A percentile compares a stretch with the other conserved stretches of the same genome.
Conservation (phyloP, 176 grass and related monocot genomes). For the Tuctoria greenei region DNA sequence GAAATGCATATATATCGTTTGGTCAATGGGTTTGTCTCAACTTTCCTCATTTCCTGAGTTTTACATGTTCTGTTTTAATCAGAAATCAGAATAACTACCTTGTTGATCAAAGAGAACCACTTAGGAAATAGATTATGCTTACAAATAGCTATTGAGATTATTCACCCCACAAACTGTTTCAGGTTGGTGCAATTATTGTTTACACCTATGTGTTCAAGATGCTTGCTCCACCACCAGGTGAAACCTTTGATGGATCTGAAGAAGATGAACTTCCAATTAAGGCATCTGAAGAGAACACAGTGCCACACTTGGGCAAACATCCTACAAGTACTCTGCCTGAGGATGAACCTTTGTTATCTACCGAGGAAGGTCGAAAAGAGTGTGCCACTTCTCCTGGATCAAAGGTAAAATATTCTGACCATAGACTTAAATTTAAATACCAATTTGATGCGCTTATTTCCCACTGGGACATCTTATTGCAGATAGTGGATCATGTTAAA, state of each 20-base stretch:
- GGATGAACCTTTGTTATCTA: slow-evolving; percentile 61
- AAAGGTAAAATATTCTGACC: slow-evolving; percentile 22
- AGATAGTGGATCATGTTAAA: slow-evolving; percentile 57
- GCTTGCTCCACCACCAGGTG: slow-evolving; percentile 85
- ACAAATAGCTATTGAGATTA: slow-evolving; percentile 17
- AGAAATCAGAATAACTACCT: slow-evolving; percentile 17
- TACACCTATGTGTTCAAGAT: slow-evolving; percentile 99
- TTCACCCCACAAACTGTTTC: slow-evolving; percentile 24
- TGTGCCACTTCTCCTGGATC: slow-evolving; percentile 27
- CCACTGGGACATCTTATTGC: slow-evolving; percentile 30
- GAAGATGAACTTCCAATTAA: slow-evolving; percentile 52
- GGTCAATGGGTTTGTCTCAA: slow-evolving; percentile 84
- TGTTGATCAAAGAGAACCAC: neutral
- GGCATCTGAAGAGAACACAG: slow-evolving; percentile 38
- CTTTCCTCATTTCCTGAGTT: neutral
- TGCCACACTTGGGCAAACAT: slow-evolving; percentile 44
- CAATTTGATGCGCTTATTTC: slow-evolving; percentile 19
- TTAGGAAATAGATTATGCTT: slow-evolving; percentile 7
- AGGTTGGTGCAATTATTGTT: slow-evolving; percentile 98
- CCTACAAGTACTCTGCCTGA: slow-evolving; percentile 45
- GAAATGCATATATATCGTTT: slow-evolving; percentile 98
- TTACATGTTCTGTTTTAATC: slow-evolving; percentile 17
- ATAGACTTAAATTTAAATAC: neutral
- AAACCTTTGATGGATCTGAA: slow-evolving; percentile 71
- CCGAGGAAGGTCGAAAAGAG: slow-evolving; percentile 32